Evolutionary conservation across 257 asterid genomes (phyloP), one percentile per base, ranked within the genome.

Genomic region (Paulownia fortunei): DNA sequence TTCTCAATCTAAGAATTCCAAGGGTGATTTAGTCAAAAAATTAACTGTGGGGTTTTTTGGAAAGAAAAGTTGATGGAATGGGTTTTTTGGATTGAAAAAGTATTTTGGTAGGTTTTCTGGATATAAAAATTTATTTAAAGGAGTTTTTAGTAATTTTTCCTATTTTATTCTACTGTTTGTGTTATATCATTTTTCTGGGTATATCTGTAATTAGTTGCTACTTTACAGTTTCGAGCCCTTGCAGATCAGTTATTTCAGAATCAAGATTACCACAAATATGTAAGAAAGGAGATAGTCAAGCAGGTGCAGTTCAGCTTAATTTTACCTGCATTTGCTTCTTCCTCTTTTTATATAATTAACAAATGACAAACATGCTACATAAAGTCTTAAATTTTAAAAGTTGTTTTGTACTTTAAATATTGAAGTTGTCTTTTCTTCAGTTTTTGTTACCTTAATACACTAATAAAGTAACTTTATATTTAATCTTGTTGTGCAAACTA

Each of bases 151-250:
- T 11, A 18, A 37, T 16, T 3, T 56, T 0, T n/a, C 9, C 26
- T 55, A 37, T 46, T 73, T 39, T 63, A 4, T 18, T 12, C 10
- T 47, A 11, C 65, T 18, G 46, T 56, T 21, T 13, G 3, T 59
- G 46, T 16, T 36, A 47, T 66, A 42, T 72, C 18, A 41, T 27
- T 81, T 75, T 51, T 24, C 56, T 41, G 21, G 69, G 5, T 70
- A 30, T 65, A 59, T 42, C 44, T 11, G 15, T 87, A 61, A 70
- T 60, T 74, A 64, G 77, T 76, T 80, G 74, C 41, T 66, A 63
- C 67, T 73, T 79, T 69, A 58, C 93, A 95, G 99, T 95, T 95
- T 74, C 93, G 99, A 78, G 98, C 98, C 87, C 87, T 95, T 80
- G 89, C 98, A 32, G 98, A 95, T 85, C 98, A 95, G 88, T 86